A percentile compares a stretch with the other conserved stretches of the same genome.
Evolutionary conservation across 129 eudicot species (phyloP).

Genomic region (Tanacetum coccineum): DNA sequence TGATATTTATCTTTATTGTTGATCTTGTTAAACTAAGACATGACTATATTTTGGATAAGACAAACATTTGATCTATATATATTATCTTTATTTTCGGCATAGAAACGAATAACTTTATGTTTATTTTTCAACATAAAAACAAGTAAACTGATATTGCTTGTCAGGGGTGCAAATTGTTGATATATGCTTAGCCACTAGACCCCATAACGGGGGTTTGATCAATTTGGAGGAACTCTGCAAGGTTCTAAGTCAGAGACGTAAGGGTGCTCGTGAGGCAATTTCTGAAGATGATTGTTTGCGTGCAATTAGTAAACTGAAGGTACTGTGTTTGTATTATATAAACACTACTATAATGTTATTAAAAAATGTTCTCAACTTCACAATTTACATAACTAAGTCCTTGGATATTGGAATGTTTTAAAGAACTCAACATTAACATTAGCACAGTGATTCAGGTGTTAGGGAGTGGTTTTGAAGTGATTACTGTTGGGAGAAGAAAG

Average conservation of each 20-base stretch:
- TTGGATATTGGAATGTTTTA: background rate
- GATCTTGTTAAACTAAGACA: background rate
- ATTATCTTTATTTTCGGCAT: too few relatives aligned
- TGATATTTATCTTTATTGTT: background rate
- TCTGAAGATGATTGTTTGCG: constrained; percentile 95
- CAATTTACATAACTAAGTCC: background rate
- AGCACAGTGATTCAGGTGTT: constrained; percentile 45
- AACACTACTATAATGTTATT: background rate
- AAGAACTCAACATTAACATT: background rate
- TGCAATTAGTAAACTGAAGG: constrained; percentile 96
- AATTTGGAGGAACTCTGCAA: constrained; percentile 85
- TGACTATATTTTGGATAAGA: background rate
- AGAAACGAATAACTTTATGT: too few relatives aligned
- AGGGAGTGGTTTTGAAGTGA: constrained; percentile 92
- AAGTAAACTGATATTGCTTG: constrained; percentile 29
- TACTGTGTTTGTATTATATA: constrained; percentile 23
- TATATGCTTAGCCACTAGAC: constrained; percentile 93
- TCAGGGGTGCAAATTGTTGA: constrained; percentile 97
- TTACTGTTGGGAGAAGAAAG: constrained; percentile 87
- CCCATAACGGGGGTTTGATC: constrained; percentile 88
- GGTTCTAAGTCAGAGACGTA: constrained; percentile 74
- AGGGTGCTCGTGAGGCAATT: constrained; percentile 84
- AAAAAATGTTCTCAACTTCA: background rate
- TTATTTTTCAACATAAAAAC: background rate
- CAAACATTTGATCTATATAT: background rate